Percentiles rank a stretch among this genome's conserved stretches.
Conservation (phyloP, 768 basidiomycete species). For the Leccinellum albellum region DNA sequence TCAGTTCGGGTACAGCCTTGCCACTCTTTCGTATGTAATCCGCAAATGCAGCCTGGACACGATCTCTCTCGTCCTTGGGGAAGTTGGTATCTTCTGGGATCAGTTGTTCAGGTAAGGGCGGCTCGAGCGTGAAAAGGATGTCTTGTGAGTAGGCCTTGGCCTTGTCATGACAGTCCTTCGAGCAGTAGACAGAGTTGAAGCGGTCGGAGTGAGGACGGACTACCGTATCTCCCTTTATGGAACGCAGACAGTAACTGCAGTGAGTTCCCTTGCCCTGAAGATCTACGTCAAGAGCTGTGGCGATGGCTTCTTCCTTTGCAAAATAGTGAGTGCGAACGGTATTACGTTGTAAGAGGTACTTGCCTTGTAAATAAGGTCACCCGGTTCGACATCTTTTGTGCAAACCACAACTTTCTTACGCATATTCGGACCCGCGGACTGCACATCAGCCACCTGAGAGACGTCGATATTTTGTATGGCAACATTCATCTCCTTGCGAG, state of each 20-base stretch:
- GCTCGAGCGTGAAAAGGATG: constrained; percentile 68
- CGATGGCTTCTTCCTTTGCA: constrained; percentile 67
- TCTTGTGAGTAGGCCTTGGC: constrained; percentile 59
- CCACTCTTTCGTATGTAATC: constrained; percentile 50
- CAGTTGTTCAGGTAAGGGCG: constrained; percentile 49
- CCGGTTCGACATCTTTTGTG: constrained; percentile 61
- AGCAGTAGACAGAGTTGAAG: constrained; percentile 67
- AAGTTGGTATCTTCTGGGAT: constrained; percentile 31
- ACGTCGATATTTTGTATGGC: constrained; percentile 43
- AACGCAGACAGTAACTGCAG: constrained; percentile 71
- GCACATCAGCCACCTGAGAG: constrained; percentile 13
- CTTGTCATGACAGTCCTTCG: constrained; percentile 56
- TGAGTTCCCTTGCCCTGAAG: constrained; percentile 63
- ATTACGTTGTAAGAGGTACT: neutral
- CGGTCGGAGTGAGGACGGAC: constrained; percentile 48
- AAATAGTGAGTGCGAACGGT: constrained; percentile 4
- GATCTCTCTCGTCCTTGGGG: constrained; percentile 43
- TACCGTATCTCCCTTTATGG: constrained; percentile 44
- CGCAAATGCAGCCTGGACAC: constrained; percentile 58
- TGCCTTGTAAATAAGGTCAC: constrained; percentile 78
- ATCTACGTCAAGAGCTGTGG: constrained; percentile 68
- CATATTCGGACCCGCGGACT: constrained; percentile 19
- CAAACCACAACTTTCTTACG: constrained; percentile 57
- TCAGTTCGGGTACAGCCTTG: constrained; percentile 50
- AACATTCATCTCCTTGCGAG: constrained; percentile 69